These are phyloP conservation scores for Viridothelium virens DNA, from an alignment of 495 filamentous ascomycete species.

Conservation along the genomic window DNA sequence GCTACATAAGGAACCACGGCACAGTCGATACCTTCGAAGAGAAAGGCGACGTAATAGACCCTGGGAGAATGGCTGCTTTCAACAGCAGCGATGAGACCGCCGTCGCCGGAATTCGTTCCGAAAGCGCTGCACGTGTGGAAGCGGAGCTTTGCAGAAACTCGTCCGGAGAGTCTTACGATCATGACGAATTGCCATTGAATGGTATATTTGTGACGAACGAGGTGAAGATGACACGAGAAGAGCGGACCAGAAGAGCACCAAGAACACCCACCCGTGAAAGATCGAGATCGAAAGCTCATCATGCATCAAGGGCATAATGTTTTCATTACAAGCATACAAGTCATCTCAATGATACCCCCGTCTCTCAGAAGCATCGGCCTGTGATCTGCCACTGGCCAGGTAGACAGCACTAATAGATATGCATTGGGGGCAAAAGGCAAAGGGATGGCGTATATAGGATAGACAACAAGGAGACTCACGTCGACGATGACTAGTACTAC, in stretches of 20 bases:
- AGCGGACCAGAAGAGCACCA: conserved; percentile 4
- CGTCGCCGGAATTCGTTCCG: not conserved
- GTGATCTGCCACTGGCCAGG: too few relatives aligned
- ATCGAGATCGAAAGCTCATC: conserved; percentile 3
- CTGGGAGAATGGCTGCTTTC: conserved; percentile 7
- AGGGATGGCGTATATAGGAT: too few relatives aligned
- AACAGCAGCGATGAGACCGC: not conserved
- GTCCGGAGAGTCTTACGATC: not conserved
- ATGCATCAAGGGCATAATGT: not conserved
- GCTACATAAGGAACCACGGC: not conserved
- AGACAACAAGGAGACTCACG: too few relatives aligned
- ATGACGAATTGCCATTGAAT: conserved; percentile 1
- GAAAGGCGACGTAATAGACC: conserved; percentile 1
- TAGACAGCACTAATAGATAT: too few relatives aligned
- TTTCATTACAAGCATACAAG: not conserved
- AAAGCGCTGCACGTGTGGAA: not conserved
- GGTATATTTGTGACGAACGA: conserved; percentile 5
- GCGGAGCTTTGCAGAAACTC: not conserved
- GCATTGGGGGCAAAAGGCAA: too few relatives aligned
- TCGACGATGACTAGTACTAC: too few relatives aligned
- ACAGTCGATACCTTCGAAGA: not conserved
- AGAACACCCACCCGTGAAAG: not conserved
- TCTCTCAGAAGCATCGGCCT: not conserved
- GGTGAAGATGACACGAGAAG: conserved; percentile 1
- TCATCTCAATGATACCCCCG: not conserved